Conservation (phyloP, 2,329 filamentous ascomycete genomes). For the Fusarium napiforme region DNA sequence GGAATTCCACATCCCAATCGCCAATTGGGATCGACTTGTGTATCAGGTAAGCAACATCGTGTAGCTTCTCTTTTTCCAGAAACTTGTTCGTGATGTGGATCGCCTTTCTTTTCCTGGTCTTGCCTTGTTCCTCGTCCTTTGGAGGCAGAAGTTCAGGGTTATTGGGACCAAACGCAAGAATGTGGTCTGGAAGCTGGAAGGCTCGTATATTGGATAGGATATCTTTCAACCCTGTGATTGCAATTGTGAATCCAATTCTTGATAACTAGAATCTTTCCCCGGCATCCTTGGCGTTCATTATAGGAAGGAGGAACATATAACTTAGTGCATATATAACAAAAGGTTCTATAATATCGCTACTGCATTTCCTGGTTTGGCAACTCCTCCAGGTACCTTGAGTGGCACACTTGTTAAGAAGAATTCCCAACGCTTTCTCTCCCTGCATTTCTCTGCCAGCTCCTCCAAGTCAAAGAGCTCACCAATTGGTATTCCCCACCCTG, state of each 20-base stretch:
- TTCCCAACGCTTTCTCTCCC: background rate
- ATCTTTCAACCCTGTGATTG: background rate
- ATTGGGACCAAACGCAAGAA: background rate
- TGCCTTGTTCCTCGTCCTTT: rapidly evolving
- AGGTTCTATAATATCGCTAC: background rate
- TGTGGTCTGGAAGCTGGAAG: background rate
- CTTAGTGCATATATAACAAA: no score
- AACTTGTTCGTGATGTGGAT: background rate
- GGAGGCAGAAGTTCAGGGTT: background rate
- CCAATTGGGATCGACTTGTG: background rate
- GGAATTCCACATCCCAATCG: background rate
- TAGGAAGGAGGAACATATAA: no score
- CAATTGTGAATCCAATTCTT: background rate
- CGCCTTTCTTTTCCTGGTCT: background rate
- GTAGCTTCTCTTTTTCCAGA: background rate
- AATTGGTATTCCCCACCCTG: background rate
- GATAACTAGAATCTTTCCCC: background rate
- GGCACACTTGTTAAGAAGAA: background rate
- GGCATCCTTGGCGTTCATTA: background rate
- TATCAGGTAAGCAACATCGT: background rate
- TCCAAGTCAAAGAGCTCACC: background rate
- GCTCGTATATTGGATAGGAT: background rate
- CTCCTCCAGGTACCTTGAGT: background rate
- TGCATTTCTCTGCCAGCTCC: background rate
- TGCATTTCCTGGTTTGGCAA: background rate